Percentiles rank a stretch among this genome's conserved stretches.
phyloP scores from a whole-genome alignment of 768 basidiomycete species.

The Suillus hirtellus region DNA sequence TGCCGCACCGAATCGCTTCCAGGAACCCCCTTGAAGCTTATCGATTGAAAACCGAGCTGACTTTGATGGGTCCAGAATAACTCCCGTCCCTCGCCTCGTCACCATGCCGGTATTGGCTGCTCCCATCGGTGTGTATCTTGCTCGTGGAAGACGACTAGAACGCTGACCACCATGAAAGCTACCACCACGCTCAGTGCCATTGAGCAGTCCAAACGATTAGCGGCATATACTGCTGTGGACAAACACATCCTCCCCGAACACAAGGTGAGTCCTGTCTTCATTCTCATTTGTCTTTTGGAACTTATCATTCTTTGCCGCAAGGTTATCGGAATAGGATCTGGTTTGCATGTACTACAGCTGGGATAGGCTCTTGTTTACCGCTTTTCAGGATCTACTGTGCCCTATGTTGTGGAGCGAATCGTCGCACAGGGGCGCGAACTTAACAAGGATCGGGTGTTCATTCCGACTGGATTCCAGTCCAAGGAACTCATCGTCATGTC shows the following conservation, averaged over 20 bases:
- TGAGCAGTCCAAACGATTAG: slow-evolving; percentile 85
- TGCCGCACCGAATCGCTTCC: slow-evolving; percentile 6
- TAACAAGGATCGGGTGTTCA: slow-evolving; percentile 83
- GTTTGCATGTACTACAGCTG: slow-evolving; percentile 33
- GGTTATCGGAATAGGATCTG: slow-evolving; percentile 89
- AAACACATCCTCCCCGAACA: slow-evolving; percentile 80
- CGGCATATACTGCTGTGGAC: slow-evolving; percentile 94
- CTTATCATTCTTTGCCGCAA: slow-evolving; percentile 29
- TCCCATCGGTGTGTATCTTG: slow-evolving; percentile 14
- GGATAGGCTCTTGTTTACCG: neutral
- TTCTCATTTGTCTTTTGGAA: neutral
- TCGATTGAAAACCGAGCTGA: slow-evolving; percentile 8
- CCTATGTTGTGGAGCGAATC: slow-evolving; percentile 95
- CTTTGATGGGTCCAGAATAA: slow-evolving; percentile 15
- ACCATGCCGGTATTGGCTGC: slow-evolving; percentile 11
- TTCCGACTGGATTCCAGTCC: slow-evolving; percentile 96
- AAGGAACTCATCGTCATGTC: slow-evolving; percentile 89
- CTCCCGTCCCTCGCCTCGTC: slow-evolving; percentile 13
- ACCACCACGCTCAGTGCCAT: slow-evolving; percentile 44
- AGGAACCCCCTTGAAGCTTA: neutral
- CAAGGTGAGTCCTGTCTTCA: slow-evolving; percentile 52
- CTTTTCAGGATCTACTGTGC: slow-evolving; percentile 82
- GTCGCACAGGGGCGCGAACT: slow-evolving; percentile 73
- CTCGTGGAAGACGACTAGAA: neutral
- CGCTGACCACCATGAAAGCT: slow-evolving; percentile 3